Conservation (phyloP, 805 yeast species). For the Monosporozyma unispora region DNA sequence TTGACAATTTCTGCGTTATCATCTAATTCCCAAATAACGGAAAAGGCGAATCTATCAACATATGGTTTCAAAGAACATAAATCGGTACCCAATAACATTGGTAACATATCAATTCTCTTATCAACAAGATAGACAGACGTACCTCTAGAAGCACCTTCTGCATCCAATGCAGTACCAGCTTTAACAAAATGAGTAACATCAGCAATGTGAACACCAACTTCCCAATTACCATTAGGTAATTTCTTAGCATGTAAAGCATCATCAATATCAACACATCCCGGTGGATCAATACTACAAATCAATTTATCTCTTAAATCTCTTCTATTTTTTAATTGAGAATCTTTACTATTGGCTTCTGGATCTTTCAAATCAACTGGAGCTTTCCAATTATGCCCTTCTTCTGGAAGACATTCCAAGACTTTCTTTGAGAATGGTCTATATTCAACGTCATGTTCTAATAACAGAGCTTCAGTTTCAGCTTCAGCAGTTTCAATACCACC, state of each 20-base stretch:
- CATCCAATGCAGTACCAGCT: conserved; percentile 83
- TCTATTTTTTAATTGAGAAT: conserved; percentile 46
- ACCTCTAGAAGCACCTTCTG: conserved; percentile 95
- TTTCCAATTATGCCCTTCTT: conserved; percentile 88
- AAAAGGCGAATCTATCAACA: conserved; percentile 92
- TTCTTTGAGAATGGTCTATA: conserved; percentile 90
- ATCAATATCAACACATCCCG: conserved; percentile 96
- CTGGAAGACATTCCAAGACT: conserved; percentile 85
- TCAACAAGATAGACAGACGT: conserved; percentile 96
- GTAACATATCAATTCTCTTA: conserved; percentile 97
- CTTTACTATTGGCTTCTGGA: conserved; percentile 44
- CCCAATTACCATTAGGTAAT: conserved; percentile 88
- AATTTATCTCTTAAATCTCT: conserved; percentile 79
- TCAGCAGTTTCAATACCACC: conserved; percentile 87
- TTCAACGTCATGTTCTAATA: conserved; percentile 92
- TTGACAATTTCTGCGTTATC: conserved; percentile 74
- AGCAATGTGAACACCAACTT: conserved; percentile 98
- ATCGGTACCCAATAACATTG: conserved; percentile 89
- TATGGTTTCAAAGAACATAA: conserved; percentile 90
- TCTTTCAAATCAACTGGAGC: conserved; percentile 60
- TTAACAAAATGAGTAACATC: conserved; percentile 97
- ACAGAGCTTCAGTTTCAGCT: conserved; percentile 92
- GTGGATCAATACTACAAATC: conserved; percentile 96
- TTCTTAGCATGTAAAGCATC: conserved; percentile 87
- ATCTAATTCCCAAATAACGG: conserved; percentile 93